A percentile compares a stretch with the other conserved stretches of the same genome.
These are phyloP conservation scores for Cercospora beticola DNA, from an alignment of 2,329 filamentous ascomycete species.

Conservation along the genomic window DNA sequence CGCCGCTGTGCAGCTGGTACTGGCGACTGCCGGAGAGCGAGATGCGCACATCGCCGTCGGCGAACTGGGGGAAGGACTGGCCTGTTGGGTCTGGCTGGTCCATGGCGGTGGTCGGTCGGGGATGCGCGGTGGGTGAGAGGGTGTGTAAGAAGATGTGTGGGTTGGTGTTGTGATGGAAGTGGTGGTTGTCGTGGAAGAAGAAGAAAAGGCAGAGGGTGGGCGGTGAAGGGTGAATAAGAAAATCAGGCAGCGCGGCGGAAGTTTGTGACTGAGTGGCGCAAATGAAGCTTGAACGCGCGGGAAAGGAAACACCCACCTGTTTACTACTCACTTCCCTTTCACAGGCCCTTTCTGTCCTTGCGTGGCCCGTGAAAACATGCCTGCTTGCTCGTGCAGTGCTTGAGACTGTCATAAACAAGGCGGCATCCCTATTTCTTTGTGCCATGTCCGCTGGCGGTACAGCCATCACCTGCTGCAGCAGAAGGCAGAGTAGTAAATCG, in stretches of 20 bases:
- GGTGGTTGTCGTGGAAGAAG: not conserved
- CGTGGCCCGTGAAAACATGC: not conserved
- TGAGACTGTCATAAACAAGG: not conserved
- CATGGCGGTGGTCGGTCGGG: not conserved
- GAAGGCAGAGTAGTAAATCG: not conserved
- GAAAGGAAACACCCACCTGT: not conserved
- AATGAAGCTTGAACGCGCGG: not conserved
- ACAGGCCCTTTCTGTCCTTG: not conserved
- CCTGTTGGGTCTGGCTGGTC: not conserved
- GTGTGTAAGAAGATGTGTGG: not conserved
- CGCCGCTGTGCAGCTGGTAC: constrained; percentile 43
- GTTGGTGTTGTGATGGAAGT: not conserved
- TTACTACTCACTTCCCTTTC: not conserved
- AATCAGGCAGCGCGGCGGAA: not conserved
- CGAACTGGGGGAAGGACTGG: constrained; percentile 39
- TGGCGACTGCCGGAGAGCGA: constrained; percentile 38
- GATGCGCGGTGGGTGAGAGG: not conserved
- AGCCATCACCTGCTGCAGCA: not conserved
- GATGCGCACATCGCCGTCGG: constrained; percentile 44
- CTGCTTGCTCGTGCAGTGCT: not conserved
- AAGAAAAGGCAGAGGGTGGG: not conserved
- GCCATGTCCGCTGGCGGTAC: not conserved
- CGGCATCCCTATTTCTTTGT: not conserved
- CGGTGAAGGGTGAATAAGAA: not conserved
- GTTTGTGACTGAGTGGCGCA: not conserved